These are phyloP conservation scores for Exophiala lecanii-corni DNA, from an alignment of 2,329 filamentous ascomycete species.

Conservation along the genomic window DNA sequence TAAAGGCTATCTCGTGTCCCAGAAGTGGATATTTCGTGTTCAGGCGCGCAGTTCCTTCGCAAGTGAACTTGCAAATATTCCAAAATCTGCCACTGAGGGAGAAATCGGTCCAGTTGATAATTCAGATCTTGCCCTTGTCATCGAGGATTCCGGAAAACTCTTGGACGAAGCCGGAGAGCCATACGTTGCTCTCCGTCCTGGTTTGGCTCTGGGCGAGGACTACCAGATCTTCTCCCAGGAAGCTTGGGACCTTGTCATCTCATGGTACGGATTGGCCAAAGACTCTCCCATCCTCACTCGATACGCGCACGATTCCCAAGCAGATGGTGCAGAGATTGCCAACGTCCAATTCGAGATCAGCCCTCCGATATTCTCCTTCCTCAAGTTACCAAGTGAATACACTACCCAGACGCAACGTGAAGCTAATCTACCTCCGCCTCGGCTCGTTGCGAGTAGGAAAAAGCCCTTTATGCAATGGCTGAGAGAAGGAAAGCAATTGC, in stretches of 20 bases:
- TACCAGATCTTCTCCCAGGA: slow-evolving; percentile 72
- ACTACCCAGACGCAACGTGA: slow-evolving; percentile 59
- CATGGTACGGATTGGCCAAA: slow-evolving; percentile 74
- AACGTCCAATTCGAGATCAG: slow-evolving; percentile 79
- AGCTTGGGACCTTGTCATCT: slow-evolving; percentile 75
- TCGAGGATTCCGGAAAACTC: slow-evolving; percentile 38
- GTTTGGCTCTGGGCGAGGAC: slow-evolving; percentile 59
- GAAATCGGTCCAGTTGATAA: slow-evolving; percentile 82
- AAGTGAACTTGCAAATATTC: slow-evolving; percentile 44
- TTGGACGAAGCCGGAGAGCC: slow-evolving; percentile 43
- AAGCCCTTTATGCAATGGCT: slow-evolving; percentile 71
- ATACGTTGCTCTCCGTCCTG: slow-evolving; percentile 71
- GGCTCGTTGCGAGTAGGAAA: slow-evolving; percentile 66
- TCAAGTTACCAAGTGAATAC: slow-evolving; percentile 66
- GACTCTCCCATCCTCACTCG: slow-evolving; percentile 69
- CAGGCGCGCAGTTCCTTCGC: slow-evolving; percentile 60
- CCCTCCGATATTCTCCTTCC: slow-evolving; percentile 77
- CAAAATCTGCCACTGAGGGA: slow-evolving; percentile 57
- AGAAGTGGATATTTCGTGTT: slow-evolving; percentile 71
- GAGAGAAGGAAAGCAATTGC: slow-evolving; percentile 63
- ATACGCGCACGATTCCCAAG: slow-evolving; percentile 67
- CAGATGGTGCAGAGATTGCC: slow-evolving; percentile 48
- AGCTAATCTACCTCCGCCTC: slow-evolving; percentile 56
- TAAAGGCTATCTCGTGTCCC: slow-evolving; percentile 72
- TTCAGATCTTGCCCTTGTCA: slow-evolving; percentile 67